phyloP scores from a whole-genome alignment of 768 basidiomycete species.

The Mycena albidolilacea region DNA sequence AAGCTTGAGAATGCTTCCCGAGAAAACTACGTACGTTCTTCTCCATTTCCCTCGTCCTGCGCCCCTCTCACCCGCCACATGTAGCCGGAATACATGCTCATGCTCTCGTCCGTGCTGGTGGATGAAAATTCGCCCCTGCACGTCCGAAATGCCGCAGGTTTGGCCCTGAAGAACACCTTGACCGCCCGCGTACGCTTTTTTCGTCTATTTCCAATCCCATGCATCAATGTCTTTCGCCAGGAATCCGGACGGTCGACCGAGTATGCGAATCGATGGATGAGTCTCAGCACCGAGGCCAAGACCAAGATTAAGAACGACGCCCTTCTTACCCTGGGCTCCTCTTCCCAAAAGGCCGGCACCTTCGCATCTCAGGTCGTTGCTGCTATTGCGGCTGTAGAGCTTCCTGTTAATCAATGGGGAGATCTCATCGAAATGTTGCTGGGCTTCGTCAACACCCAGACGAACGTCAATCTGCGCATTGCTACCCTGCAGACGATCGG shows the following conservation, averaged over 20 bases:
- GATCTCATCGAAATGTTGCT: conserved; percentile 92
- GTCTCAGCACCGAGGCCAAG: conserved; percentile 76
- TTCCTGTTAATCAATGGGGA: conserved; percentile 90
- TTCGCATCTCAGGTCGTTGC: conserved; percentile 96
- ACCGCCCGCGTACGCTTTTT: conserved; percentile 83
- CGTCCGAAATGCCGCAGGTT: conserved; percentile 94
- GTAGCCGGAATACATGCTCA: conserved; percentile 93
- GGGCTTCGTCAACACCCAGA: conserved; percentile 84
- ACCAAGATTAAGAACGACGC: conserved; percentile 90
- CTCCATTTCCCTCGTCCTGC: conserved; percentile 35
- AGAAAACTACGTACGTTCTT: conserved; percentile 89
- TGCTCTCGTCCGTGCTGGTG: conserved; percentile 88
- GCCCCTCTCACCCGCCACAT: conserved; percentile 43
- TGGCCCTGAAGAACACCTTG: conserved; percentile 96
- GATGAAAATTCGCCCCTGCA: conserved; percentile 80
- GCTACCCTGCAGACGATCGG: conserved; percentile 96
- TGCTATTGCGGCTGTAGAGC: conserved; percentile 94
- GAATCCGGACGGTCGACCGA: conserved; percentile 83
- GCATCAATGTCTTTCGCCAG: conserved; percentile 57
- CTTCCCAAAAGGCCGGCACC: conserved; percentile 78
- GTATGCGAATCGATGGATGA: conserved; percentile 86
- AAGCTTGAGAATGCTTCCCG: conserved; percentile 89
- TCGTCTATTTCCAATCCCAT: conserved; percentile 39
- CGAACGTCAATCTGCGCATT: conserved; percentile 83
- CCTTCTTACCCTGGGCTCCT: conserved; percentile 85